Evolutionary conservation across 352 stramenopile species (phyloP), one percentile per base, ranked within the genome.

Genomic region (Aphanomyces cochlioides): DNA sequence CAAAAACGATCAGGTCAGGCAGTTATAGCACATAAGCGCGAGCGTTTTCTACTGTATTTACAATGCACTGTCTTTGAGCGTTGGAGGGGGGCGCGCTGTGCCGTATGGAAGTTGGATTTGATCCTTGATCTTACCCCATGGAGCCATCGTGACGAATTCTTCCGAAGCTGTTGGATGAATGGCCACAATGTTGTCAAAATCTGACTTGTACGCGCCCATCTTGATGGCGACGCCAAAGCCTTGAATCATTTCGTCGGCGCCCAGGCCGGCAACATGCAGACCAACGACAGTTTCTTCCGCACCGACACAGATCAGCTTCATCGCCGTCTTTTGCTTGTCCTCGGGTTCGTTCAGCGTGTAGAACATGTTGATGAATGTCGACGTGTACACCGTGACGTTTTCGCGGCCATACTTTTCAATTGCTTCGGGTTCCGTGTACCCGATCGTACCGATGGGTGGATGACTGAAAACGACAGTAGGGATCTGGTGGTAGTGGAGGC

Each of bases 171-270:
- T 98, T 21, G 96, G 96, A 81, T 99, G 96, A 73, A 99, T 98
- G 36, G 90, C 96, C 63, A 98, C 89, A 56, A 89, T 92, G 58
- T 88, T 85, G 78, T 98, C 93, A 73, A 99, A 98, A 81, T 99
- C 96, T n/a, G 89, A 83, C 76, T 98, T 98, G 57, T 96, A 98
- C 28, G 92, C 93, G 74, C 96, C 95, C 90, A 98, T 98, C 79
- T 99, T 99, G 74, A 99, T 89, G 4, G 97, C 96, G 4, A 99
- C 93, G 40, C 85, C 97, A 75, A 99, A 99, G 69, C 96, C 96
- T 81, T 99, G 96, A 58, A 99, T 87, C 88, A 99, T 98, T 83
- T 99, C 97, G 79, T 98, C 96, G 3, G 88, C 90, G 54, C 87
- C 89, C 56, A 97, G 87, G 64, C 94, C 96, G 68, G 97, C 91